Evolutionary conservation across 805 yeast species (phyloP), one percentile per base, ranked within the genome.

Genomic region (Starmerella ratchasimensis): DNA sequence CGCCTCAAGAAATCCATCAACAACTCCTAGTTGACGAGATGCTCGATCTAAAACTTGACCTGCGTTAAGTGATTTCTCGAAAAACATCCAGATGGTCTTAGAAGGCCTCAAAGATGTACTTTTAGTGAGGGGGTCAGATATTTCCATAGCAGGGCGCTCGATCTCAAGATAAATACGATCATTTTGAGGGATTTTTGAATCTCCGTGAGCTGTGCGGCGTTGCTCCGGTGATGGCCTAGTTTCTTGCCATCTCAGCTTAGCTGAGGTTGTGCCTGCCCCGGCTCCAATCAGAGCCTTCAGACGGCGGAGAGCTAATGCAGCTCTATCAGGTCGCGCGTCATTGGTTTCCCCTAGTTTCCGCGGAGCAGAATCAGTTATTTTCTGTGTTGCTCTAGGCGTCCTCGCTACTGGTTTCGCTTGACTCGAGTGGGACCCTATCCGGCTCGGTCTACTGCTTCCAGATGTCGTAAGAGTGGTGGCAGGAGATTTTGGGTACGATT

Each of bases 111-210:
- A 29, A 9, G 38, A 34, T 16, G 23, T 21, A 19, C 29, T 38
- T 7, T 41, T 32, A 9, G 54, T 42, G 17, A 52, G 31, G 4
- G 45, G 40, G 33, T 52, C 55, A 10, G 23, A 31, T 32, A 44
- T 44, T 5, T 32, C 33, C 25, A 38, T 34, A 17, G 39, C 40
- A 1, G 55, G 54, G 5, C 58, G 49, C 28, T 37, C 38, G 22
- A 56, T 21, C 29, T 43, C 54, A 27, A 60, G 38, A 42, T 63
- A 61, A 0, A 58, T 42, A 20, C 68, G 48, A 37, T 60, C 58
- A 3, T 41, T 43, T 3, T 37, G 47, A 9, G 53, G 49, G 2
- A 63, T 51, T 28, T 51, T 50, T n/a, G 47, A 33, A 33, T 60
- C 63, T 14, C 68, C 68, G 34, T 51, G 50, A 18, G 68, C 67